These are phyloP conservation scores for Vitis hybrid DNA, from an alignment of 177 flowering plant species.

Conservation along the genomic window DNA sequence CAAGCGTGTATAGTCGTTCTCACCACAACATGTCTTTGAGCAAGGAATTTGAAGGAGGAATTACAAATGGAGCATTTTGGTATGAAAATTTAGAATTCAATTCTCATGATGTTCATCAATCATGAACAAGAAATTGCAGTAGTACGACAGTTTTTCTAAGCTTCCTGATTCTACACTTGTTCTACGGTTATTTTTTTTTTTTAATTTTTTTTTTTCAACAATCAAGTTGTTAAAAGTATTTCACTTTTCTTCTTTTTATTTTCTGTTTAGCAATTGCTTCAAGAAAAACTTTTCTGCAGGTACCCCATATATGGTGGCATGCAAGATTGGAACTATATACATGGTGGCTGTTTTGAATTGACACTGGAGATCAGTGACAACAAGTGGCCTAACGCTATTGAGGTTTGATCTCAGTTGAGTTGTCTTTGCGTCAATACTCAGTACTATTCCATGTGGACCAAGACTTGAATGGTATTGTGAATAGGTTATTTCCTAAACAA, in stretches of 20 bases:
- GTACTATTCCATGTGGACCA: neutral
- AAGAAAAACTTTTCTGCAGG: slow-evolving; percentile 45
- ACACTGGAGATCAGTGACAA: slow-evolving; percentile 89
- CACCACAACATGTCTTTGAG: slow-evolving; percentile 90
- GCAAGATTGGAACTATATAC: slow-evolving; percentile 99
- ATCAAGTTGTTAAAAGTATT: too few species aligned
- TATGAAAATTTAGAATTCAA: slow-evolving; percentile 29
- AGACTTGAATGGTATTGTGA: neutral
- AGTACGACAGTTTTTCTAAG: too few species aligned
- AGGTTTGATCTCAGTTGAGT: slow-evolving; percentile 44
- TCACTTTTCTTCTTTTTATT: neutral
- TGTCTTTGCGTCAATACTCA: neutral
- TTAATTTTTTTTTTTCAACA: too few species aligned
- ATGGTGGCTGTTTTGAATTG: slow-evolving; percentile 89
- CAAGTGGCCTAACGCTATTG: slow-evolving; percentile 88
- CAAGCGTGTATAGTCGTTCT: slow-evolving; percentile 79
- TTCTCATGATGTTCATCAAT: neutral
- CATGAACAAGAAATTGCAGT: neutral
- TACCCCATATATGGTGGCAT: slow-evolving; percentile 98
- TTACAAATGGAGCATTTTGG: slow-evolving; percentile 96
- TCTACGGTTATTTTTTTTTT: too few species aligned
- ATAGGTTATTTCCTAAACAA: neutral
- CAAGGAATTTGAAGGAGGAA: slow-evolving; percentile 81
- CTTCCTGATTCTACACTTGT: too few species aligned
- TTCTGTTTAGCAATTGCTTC: slow-evolving; percentile 4